phyloP scores from a whole-genome alignment of 1,139 yeast genomes.

The Yamadazyma diospyri region DNA sequence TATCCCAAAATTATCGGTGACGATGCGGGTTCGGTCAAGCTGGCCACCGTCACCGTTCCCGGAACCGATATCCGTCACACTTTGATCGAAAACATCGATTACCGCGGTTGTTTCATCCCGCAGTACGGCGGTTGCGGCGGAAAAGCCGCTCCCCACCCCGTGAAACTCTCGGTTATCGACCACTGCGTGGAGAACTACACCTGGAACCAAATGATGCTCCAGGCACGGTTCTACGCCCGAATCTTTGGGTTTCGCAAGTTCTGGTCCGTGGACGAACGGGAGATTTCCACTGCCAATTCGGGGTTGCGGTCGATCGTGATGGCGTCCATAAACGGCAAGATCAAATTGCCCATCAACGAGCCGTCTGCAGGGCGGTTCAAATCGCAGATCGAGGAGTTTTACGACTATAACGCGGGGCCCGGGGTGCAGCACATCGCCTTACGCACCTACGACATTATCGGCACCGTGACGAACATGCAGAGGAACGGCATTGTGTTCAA shows the following conservation, averaged over 20 bases:
- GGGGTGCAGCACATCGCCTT: conserved; percentile 84
- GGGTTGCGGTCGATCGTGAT: conserved; percentile 73
- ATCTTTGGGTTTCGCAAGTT: conserved; percentile 72
- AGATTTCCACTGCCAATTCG: conserved; percentile 63
- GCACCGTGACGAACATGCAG: conserved; percentile 51
- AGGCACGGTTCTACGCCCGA: conserved; percentile 55
- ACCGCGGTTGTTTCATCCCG: conserved; percentile 56
- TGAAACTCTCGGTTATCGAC: conserved; percentile 46
- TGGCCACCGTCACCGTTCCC: conserved; percentile 57
- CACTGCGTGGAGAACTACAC: conserved; percentile 79
- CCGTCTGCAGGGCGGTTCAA: conserved; percentile 66
- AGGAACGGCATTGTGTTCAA: conserved; percentile 71
- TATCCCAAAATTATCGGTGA: conserved; percentile 44
- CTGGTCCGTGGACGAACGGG: conserved; percentile 82
- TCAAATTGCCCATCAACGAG: conserved; percentile 82
- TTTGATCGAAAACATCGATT: conserved; percentile 47
- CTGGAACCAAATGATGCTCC: conserved; percentile 61
- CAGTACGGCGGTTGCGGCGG: conserved; percentile 28
- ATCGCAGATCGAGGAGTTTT: conserved; percentile 80
- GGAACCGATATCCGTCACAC: conserved; percentile 69
- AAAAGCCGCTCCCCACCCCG: conserved; percentile 1
- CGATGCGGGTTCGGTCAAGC: conserved; percentile 44
- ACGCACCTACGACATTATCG: conserved; percentile 55
- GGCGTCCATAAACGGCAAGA: conserved; percentile 62
- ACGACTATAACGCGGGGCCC: conserved; percentile 71